Percentiles rank a stretch among this genome's conserved stretches.
phyloP scores from a whole-genome alignment of 805 yeast species.

The Lipomyces spencermartinsiae region DNA sequence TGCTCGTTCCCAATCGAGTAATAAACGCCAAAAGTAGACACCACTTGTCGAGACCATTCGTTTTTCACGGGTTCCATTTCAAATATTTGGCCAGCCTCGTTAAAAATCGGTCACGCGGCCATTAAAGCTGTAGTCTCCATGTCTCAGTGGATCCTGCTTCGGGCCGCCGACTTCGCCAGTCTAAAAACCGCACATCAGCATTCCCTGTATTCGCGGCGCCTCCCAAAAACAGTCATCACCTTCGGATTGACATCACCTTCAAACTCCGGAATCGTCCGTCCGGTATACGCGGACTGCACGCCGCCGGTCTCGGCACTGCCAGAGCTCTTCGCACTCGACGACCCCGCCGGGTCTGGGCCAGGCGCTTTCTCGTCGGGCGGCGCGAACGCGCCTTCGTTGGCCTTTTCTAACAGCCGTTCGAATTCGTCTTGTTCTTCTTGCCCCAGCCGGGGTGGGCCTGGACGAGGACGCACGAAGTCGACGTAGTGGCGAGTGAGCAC shows the following conservation, averaged over 20 bases:
- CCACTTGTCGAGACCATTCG: background rate
- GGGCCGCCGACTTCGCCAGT: constrained; percentile 99
- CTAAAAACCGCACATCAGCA: constrained; percentile 18
- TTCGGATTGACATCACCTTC: constrained; percentile 91
- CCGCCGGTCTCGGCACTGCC: constrained; percentile 50
- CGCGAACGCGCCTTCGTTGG: constrained; percentile 61
- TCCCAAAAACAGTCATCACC: constrained; percentile 34
- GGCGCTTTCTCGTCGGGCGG: constrained; percentile 10
- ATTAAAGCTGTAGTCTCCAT: constrained; percentile 92
- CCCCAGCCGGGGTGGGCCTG: constrained; percentile 76
- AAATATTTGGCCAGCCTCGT: constrained; percentile 10
- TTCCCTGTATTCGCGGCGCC: background rate
- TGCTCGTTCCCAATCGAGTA: too few species aligned
- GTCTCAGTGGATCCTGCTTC: constrained; percentile 91
- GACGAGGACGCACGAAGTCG: constrained; percentile 38
- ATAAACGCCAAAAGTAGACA: background rate
- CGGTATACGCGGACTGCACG: constrained; percentile 60
- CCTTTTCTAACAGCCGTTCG: constrained; percentile 81
- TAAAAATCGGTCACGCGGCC: constrained; percentile 96
- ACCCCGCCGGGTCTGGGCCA: background rate
- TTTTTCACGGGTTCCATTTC: too few species aligned
- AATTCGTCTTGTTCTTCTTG: constrained; percentile 88
- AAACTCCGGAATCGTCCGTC: constrained; percentile 83
- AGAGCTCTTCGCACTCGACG: constrained; percentile 45
- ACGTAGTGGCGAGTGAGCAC: constrained; percentile 16